Evolutionary conservation across 2,329 filamentous ascomycete species (phyloP), one percentile per base, ranked within the genome.

Genomic region (Colletotrichum scovillei): DNA sequence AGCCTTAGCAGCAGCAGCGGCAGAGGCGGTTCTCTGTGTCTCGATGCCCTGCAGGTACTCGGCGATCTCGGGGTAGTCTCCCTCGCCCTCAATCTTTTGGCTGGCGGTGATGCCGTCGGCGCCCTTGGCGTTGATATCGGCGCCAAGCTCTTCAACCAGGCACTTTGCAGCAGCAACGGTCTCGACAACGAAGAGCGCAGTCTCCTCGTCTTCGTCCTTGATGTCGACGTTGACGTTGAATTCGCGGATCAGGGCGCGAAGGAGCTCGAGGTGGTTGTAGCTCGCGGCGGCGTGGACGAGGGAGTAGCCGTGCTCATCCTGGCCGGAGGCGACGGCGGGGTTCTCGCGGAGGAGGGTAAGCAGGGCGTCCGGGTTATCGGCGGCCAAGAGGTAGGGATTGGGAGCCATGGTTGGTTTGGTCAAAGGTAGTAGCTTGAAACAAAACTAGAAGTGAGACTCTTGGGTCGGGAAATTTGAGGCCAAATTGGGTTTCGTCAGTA

Each of bases 241-340:
- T 42, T 96, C 94, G 59, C 87, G 87, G 32, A 98, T 87, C 6
- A 99, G 88, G 0, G 90, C 83, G 73, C 93, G 92, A 19, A 98
- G 88, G 19, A 99, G 91, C 68, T 93, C 90, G 46, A 94, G 85
- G 80, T 98, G 95, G 80, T 93, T 93, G 88, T 98, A 99, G 77
- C 95, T 98, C 22, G 94, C 92, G 19, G 96, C 95, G 65, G 97
- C 97, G 83, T 99, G 97, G 62, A 98, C 86, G 30, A 98, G 91
- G 59, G 95, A 97, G 86, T 99, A 99, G 78, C 97, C 97, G 79
- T 98, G 93, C 73, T 93, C 91, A 82, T 99, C 97, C 84, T 97
- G 94, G 65, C 89, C 85, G 2, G 92, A 89, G 67, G 97, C 96
- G 66, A 97, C 87, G n/a, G 90, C 84, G 42, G 95, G 94, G 77